Base-by-base conservation (phyloP, 2,329 filamentous ascomycete genomes). In the Aspergillus fumigatiaffinis region DNA sequence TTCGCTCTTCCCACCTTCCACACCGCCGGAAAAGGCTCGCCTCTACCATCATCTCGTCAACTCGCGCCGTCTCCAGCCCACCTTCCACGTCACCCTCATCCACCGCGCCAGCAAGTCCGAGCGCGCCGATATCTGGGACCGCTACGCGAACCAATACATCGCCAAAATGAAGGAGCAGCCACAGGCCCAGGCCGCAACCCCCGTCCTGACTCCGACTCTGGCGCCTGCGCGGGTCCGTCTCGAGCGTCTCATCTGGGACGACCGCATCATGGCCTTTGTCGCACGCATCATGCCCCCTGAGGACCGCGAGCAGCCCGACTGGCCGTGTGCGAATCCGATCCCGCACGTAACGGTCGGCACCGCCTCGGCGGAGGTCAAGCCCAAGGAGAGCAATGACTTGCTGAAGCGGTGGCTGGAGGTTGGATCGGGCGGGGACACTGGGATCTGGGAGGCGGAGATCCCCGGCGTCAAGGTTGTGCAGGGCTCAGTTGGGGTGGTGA, bases 21-120 rank as follows among this genome's bases (percentile, higher is more conserved):
- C 80, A 5, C 66, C 84, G 0, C 74, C 85, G 4, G 76, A 83
- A 17, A 79, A 78, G 32, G 78, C 84, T n/a, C 80, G 78, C 23
- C 87, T 96, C 68, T 99, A 90, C 78, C 84, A 83, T 66, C 84
- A 90, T 56, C 82, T 99, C 35, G 84, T 89, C 72, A 82, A 88
- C 64, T 83, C 81, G 2, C 83, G 87, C 21, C 89, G 94, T 54
- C 77, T 97, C 5, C 93, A 97, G 73, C 71, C 82, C n/a, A 82
- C 87, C 44, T 99, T 97, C 72, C 94, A 99, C 71, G 90, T 99
- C 57, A 99, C 94, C 0, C 83, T 99, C 42, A 91, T 97, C 72
- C 94, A 99, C 74, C 87, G 88, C 50, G 86, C 87, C 10, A 79
- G 78, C 2, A 78, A 84, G 9, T 79, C 80, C 44, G 76, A 87